Percentiles rank a stretch among this genome's conserved stretches.
These are phyloP conservation scores for Geotrichum citri-aurantii DNA, from an alignment of 1,139 yeast species.

Conservation along the genomic window DNA sequence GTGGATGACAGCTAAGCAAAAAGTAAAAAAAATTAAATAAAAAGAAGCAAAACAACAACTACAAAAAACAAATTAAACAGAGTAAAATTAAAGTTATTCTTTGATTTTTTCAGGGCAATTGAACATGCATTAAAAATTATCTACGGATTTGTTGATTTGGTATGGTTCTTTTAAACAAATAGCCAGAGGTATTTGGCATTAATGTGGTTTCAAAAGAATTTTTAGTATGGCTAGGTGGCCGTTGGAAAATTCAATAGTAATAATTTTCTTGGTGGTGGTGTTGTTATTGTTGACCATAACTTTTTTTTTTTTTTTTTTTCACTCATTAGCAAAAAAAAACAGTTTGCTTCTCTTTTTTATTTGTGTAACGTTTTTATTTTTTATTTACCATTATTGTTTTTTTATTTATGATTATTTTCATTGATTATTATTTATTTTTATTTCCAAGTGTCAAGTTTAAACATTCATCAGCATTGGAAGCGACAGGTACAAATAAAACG, in stretches of 20 bases:
- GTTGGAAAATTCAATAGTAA: too few relatives aligned
- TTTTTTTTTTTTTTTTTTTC: background rate
- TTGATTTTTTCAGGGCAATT: too few relatives aligned
- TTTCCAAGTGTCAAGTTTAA: background rate
- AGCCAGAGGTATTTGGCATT: too few relatives aligned
- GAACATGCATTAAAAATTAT: too few relatives aligned
- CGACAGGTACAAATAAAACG: background rate
- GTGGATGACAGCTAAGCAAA: constrained; percentile 6
- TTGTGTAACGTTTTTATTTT: background rate
- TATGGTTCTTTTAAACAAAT: too few relatives aligned
- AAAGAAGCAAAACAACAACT: background rate
- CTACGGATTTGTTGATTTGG: too few relatives aligned
- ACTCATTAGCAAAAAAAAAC: background rate
- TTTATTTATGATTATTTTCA: too few relatives aligned
- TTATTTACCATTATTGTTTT: too few relatives aligned
- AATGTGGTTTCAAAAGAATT: too few relatives aligned
- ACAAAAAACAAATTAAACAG: background rate
- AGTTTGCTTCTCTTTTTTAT: too few relatives aligned
- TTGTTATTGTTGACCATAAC: background rate
- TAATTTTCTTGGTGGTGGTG: background rate
- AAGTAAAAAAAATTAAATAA: background rate
- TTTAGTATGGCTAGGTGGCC: too few relatives aligned
- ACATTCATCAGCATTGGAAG: background rate
- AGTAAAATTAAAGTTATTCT: background rate
- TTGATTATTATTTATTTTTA: too few relatives aligned